phyloP scores from a whole-genome alignment of 2,329 filamentous ascomycete genomes.

The Verticillium dahliae region DNA sequence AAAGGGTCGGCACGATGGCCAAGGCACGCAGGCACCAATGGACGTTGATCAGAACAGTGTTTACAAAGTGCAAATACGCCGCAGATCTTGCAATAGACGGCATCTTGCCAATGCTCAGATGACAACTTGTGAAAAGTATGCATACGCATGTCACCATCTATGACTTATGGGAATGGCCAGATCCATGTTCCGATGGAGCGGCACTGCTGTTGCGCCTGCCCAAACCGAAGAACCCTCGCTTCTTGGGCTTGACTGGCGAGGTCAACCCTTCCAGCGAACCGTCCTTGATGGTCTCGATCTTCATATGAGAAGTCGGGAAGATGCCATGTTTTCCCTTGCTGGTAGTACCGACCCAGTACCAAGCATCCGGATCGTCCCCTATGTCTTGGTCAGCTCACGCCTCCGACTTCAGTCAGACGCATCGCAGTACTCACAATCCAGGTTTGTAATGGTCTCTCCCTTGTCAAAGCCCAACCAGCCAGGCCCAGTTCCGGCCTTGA shows the following conservation, averaged over 20 bases:
- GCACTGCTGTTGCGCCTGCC: neutral
- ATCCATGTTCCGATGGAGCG: neutral
- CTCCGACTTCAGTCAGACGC: neutral
- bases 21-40: too few relatives aligned
- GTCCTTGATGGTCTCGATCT: conserved; percentile 14
- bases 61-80: too few relatives aligned
- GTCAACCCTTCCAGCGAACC: conserved; percentile 2
- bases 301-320: conserved; percentile 30
- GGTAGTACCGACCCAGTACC: conserved; percentile 33
- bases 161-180: neutral
- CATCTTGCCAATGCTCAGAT: too few relatives aligned
- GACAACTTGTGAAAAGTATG: too few relatives aligned
- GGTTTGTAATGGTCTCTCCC: conserved; percentile 46
- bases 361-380: conserved; percentile 37
- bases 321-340: conserved; percentile 29
- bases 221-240: neutral
- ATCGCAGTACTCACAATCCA: conserved; percentile 12
- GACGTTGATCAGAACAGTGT: too few relatives aligned
- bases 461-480: conserved; percentile 28
- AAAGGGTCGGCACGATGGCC: too few relatives aligned
- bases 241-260: neutral
- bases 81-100: too few relatives aligned
- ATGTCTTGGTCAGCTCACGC: neutral
- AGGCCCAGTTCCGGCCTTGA: conserved; percentile 23
- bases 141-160: too few relatives aligned